Evolutionary conservation across 2,329 filamentous ascomycete species (phyloP).

Genomic region (Sporothrix phasma): DNA sequence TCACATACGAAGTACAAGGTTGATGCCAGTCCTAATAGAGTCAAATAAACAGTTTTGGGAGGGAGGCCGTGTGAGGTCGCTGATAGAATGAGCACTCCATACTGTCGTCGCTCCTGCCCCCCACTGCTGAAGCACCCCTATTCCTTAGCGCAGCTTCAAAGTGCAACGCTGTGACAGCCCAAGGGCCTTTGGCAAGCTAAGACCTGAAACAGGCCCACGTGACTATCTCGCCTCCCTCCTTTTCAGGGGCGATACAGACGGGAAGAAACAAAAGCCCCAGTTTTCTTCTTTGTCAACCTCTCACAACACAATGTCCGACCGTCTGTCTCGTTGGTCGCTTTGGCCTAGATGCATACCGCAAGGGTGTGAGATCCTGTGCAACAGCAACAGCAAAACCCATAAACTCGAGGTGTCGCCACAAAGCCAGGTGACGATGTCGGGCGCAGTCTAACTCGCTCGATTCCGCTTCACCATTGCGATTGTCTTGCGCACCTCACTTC

Average conservation of each 20-base stretch:
- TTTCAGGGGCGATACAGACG: not conserved
- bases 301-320: not conserved
- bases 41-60: no score
- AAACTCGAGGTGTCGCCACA: not conserved
- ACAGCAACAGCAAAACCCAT: not conserved
- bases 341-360: not conserved
- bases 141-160: not conserved
- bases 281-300: conserved; percentile 3
- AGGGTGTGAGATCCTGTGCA: not conserved
- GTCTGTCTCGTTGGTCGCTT: no score
- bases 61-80: no score
- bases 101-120: not conserved
- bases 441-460: not conserved
- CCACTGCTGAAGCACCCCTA: not conserved
- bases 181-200: not conserved
- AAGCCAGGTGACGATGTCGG: not conserved
- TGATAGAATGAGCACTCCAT: no score
- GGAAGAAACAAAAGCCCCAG: not conserved
- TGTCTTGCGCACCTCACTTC: not conserved
- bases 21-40: no score
- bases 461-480: not conserved
- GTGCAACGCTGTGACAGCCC: not conserved
- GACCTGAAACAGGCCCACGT: not conserved
- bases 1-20: no score
- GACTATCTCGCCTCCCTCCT: not conserved